phyloP scores from a whole-genome alignment of 225 moss, liverwort and hornwort species.

The Polytrichum formosum region DNA sequence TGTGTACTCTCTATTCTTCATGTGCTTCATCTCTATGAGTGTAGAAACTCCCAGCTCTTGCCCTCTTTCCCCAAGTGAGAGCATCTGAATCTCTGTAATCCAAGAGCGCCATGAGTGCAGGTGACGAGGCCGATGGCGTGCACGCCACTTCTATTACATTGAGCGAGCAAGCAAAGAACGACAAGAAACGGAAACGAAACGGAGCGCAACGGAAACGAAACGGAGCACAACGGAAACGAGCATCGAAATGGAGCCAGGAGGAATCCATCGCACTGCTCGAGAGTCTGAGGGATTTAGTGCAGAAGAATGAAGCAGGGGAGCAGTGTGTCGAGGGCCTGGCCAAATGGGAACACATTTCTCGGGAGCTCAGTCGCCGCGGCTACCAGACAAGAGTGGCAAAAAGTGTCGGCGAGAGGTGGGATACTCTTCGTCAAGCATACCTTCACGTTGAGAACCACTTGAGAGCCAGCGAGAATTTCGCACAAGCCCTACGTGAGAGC shows the following conservation, averaged over 20 bases:
- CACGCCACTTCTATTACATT: no score
- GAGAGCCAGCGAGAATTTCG: slow-evolving; percentile 20
- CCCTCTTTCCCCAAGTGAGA: no score
- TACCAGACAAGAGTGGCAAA: slow-evolving; percentile 31
- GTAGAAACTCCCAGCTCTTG: no score
- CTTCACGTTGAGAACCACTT: slow-evolving; percentile 46
- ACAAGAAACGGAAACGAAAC: slow-evolving; percentile 9
- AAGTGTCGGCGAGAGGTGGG: slow-evolving; percentile 51
- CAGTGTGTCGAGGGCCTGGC: slow-evolving; percentile 32
- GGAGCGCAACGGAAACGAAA: slow-evolving; percentile 9
- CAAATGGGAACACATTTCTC: slow-evolving; percentile 47
- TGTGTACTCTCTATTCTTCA: no score
- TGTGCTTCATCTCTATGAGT: no score
- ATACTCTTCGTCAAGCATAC: slow-evolving; percentile 43
- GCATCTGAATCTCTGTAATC: no score
- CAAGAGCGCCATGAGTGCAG: no score
- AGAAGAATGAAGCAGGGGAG: slow-evolving; percentile 26
- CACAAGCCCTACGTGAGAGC: slow-evolving; percentile 27
- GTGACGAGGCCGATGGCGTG: no score
- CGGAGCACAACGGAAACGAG: slow-evolving; percentile 18
- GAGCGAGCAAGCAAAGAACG: no score
- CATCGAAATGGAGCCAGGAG: slow-evolving; percentile 44
- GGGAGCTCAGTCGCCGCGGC: slow-evolving; percentile 18
- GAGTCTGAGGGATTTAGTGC: slow-evolving; percentile 25
- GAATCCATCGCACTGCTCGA: slow-evolving; percentile 33